phyloP scores from a whole-genome alignment of 2,329 filamentous ascomycete genomes.

The Beauveria medogensis region DNA sequence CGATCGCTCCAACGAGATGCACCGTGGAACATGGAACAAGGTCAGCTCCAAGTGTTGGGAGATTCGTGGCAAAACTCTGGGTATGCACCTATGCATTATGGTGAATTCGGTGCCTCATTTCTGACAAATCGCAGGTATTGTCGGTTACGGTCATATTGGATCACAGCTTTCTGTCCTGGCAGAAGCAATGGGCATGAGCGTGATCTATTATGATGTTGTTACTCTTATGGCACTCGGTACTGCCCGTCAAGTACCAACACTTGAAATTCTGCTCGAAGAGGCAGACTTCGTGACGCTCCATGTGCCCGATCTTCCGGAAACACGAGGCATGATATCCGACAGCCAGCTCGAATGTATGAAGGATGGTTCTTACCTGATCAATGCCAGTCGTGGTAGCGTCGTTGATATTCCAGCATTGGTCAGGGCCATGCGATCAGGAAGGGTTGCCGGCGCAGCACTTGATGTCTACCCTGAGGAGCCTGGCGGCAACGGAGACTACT shows the following conservation, averaged over 20 bases:
- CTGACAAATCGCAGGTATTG: conserved; percentile 53
- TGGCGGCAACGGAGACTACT: conserved; percentile 89
- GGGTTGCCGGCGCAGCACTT: conserved; percentile 87
- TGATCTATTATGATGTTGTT: conserved; percentile 94
- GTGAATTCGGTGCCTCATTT: background rate
- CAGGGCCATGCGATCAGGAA: conserved; percentile 75
- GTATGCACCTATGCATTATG: conserved; percentile 31
- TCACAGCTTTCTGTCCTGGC: conserved; percentile 91
- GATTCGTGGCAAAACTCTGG: conserved; percentile 92
- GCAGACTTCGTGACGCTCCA: conserved; percentile 93
- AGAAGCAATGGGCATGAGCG: conserved; percentile 95
- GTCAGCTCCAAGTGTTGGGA: conserved; percentile 97
- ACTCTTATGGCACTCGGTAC: conserved; percentile 93
- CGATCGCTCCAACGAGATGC: conserved; percentile 90
- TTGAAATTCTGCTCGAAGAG: conserved; percentile 67
- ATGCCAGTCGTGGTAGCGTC: conserved; percentile 87
- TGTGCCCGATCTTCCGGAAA: conserved; percentile 89
- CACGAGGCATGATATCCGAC: conserved; percentile 81
- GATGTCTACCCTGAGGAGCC: conserved; percentile 96
- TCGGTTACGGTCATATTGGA: conserved; percentile 96
- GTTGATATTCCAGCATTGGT: conserved; percentile 91
- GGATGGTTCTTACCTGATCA: conserved; percentile 86
- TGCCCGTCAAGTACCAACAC: conserved; percentile 68
- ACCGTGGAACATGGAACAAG: conserved; percentile 95
- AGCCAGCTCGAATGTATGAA: conserved; percentile 83